Percentiles rank a stretch among this genome's conserved stretches.
These are phyloP conservation scores for Adiantum capillusveneris DNA, from an alignment of 75 land plant species.

Conservation along the genomic window DNA sequence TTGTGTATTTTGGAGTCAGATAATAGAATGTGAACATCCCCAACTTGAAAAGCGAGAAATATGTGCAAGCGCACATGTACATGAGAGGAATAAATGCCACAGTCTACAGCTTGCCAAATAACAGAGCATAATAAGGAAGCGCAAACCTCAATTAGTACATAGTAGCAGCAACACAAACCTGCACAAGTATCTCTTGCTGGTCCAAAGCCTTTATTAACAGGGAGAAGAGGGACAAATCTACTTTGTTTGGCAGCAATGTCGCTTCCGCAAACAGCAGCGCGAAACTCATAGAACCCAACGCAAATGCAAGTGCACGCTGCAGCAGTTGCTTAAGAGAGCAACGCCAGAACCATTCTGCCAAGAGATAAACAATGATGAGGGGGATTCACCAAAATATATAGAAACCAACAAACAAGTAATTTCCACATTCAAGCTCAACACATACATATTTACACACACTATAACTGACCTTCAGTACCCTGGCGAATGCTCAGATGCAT, in stretches of 20 bases:
- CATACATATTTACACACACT: too few species aligned
- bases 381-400: too few species aligned
- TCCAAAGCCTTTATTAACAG: conserved; percentile 66
- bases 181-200: conserved; percentile 74
- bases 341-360: conserved; percentile 87
- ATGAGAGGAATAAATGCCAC: conserved; percentile 78
- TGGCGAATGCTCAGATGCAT: too few species aligned
- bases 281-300: conserved; percentile 74
- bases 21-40: conserved; percentile 98
- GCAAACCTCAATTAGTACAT: too few species aligned
- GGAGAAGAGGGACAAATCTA: conserved; percentile 90
- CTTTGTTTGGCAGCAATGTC: conserved; percentile 62
- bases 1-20: conserved; percentile 86
- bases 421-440: too few species aligned
- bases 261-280: conserved; percentile 96
- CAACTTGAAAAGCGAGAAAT: conserved; percentile 89
- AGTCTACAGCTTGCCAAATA: conserved; percentile 42
- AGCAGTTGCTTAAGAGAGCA: conserved; percentile 69
- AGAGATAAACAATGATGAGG: background rate
- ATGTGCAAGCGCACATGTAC: conserved; percentile 96
- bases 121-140: background rate
- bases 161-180: conserved; percentile 60
- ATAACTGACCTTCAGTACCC: too few species aligned
- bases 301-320: conserved; percentile 51
- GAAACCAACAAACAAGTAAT: too few species aligned